These are phyloP conservation scores for Leccinum ponderosum DNA, from an alignment of 1,284 basidiomycete genomes.

Conservation along the genomic window DNA sequence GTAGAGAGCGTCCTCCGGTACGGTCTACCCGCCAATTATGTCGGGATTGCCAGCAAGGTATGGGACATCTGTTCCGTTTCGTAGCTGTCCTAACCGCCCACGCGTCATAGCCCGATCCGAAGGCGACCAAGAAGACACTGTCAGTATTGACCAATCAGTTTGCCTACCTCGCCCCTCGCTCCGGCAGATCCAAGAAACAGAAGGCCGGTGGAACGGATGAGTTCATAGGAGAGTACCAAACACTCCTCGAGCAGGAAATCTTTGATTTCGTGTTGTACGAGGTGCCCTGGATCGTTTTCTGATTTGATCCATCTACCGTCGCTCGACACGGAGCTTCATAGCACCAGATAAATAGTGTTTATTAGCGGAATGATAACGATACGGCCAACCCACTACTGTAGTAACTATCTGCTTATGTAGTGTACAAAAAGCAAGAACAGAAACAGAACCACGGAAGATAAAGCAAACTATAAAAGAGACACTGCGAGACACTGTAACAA, in stretches of 20 bases:
- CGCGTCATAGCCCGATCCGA: conserved; percentile 76
- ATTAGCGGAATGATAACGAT: conserved; percentile 53
- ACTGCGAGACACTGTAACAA: conserved; percentile 26
- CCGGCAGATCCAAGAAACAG: conserved; percentile 44
- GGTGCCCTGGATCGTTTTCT: conserved; percentile 76
- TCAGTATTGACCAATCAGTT: conserved; percentile 76
- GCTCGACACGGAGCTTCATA: conserved; percentile 7
- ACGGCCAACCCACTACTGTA: conserved; percentile 52
- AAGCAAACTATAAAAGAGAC: conserved; percentile 23
- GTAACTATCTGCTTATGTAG: conserved; percentile 42
- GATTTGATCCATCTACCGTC: conserved; percentile 15
- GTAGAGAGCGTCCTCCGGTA: conserved; percentile 96
- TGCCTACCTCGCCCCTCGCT: conserved; percentile 73
- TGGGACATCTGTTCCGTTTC: conserved; percentile 15
- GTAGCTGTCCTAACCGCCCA: neutral
- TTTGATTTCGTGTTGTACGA: conserved; percentile 92
- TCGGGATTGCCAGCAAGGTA: conserved; percentile 82
- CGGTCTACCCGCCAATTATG: conserved; percentile 92
- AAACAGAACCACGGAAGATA: conserved; percentile 20
- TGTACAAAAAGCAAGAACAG: conserved; percentile 34
- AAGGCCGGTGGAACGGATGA: conserved; percentile 53
- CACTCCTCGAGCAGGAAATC: conserved; percentile 90
- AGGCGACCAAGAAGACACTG: conserved; percentile 81
- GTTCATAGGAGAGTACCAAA: conserved; percentile 86
- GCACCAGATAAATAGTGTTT: conserved; percentile 30